phyloP scores from a whole-genome alignment of 2,329 filamentous ascomycete species.

The Trichoderma sp. region DNA sequence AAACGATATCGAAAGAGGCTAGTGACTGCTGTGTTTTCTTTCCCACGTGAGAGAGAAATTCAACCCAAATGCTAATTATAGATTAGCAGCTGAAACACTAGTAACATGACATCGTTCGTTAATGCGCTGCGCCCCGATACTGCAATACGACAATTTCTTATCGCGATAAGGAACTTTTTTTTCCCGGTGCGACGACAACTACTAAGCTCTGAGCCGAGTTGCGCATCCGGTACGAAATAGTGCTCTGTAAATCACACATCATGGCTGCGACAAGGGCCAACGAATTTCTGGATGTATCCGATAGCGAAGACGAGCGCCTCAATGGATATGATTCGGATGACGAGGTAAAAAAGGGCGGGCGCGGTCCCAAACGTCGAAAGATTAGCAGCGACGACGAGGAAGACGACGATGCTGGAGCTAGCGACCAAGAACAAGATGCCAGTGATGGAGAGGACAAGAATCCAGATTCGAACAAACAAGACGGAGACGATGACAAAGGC shows the following conservation, averaged over 20 bases:
- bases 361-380: conserved; percentile 62
- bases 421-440: conserved; percentile 34
- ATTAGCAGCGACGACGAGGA: conserved; percentile 42
- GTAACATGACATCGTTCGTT: background rate
- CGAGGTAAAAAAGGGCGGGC: conserved; percentile 63
- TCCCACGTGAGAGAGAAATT: background rate
- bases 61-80: no score
- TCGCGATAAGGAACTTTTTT: conserved; percentile 26
- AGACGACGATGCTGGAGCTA: conserved; percentile 34
- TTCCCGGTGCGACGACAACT: background rate
- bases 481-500: conserved; percentile 25
- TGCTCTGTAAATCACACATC: background rate
- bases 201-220: background rate
- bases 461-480: conserved; percentile 25
- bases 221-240: background rate
- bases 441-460: conserved; percentile 28
- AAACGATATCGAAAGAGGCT: background rate
- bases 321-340: conserved; percentile 66
- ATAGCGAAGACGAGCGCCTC: conserved; percentile 57
- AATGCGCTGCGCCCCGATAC: conserved; percentile 4
- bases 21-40: background rate
- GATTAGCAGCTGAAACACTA: background rate
- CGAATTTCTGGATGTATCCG: conserved; percentile 61
- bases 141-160: conserved; percentile 1
- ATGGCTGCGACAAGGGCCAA: conserved; percentile 71